Evolutionary conservation across 139 green algal genomes (phyloP).

Genomic region (Micractinium conductrix): DNA sequence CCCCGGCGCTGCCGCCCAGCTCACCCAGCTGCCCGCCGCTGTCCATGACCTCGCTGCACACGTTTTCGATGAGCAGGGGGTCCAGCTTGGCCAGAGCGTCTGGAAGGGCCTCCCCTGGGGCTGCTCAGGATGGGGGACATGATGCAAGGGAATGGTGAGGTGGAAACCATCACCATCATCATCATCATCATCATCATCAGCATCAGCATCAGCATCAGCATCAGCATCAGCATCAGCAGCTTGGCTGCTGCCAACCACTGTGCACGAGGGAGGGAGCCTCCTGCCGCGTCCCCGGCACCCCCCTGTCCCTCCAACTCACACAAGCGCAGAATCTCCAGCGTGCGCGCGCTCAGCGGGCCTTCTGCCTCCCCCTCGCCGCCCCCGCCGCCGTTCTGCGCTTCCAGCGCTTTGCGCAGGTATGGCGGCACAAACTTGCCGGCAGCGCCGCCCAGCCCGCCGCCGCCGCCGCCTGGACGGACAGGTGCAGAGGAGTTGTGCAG

Average conservation of each 20-base stretch:
- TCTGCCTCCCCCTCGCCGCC: constrained; percentile 48
- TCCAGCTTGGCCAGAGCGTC: constrained; percentile 70
- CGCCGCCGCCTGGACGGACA: not conserved
- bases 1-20: too few species aligned
- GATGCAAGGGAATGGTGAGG: too few species aligned
- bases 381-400: constrained; percentile 15
- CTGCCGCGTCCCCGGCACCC: not conserved
- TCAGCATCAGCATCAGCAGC: too few species aligned
- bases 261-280: not conserved
- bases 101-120: constrained; percentile 63
- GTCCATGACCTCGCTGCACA: constrained; percentile 82
- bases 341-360: constrained; percentile 55
- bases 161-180: too few species aligned
- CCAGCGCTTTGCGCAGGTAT: constrained; percentile 54
- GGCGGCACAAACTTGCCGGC: constrained; percentile 73
- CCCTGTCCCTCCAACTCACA: not conserved
- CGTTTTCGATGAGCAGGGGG: constrained; percentile 68
- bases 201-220: too few species aligned
- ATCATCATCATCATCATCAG: too few species aligned
- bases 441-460: constrained; percentile 10
- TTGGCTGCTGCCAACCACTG: too few species aligned
- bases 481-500: not conserved
- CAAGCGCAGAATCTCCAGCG: constrained; percentile 67
- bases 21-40: constrained; percentile 32
- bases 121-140: not conserved